Evolutionary conservation across 75 land plant genomes (phyloP).

Genomic region (Chamaecyparis obtusa): DNA sequence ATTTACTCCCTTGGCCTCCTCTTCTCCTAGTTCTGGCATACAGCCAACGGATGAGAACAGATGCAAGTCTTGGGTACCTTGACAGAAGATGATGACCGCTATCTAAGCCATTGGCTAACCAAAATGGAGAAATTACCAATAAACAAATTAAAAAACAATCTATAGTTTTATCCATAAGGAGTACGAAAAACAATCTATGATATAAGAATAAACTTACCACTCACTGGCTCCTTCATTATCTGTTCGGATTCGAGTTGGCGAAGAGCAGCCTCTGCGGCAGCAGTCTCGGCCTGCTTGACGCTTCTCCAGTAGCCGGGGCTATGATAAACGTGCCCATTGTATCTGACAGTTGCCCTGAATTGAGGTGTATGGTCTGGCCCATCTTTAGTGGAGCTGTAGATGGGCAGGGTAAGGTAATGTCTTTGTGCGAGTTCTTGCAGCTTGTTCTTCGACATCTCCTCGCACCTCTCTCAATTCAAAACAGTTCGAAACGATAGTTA

Average conservation of each 20-base stretch:
- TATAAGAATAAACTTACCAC: not conserved
- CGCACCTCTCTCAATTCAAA: not conserved
- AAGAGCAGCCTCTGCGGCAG: constrained; percentile 43
- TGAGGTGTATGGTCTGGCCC: constrained; percentile 41
- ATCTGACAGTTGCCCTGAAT: constrained; percentile 36
- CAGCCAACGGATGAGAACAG: not conserved
- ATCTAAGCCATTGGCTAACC: not conserved
- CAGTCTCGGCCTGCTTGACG: constrained; percentile 34
- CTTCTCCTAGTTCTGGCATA: no score
- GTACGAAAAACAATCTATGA: no score
- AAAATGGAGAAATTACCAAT: not conserved
- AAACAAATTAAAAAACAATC: no score
- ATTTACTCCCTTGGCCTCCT: not conserved
- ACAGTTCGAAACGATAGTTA: no score
- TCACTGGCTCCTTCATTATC: not conserved
- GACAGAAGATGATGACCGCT: not conserved
- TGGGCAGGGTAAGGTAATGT: constrained; percentile 25
- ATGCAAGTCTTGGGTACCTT: not conserved
- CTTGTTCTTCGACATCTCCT: constrained; percentile 27
- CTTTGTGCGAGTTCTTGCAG: constrained; percentile 45
- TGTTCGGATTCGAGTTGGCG: not conserved
- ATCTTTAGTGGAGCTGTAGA: constrained; percentile 28
- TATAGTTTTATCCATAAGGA: no score
- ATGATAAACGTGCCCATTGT: constrained; percentile 34
- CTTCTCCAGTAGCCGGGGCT: constrained; percentile 27